Evolutionary conservation across 2,329 filamentous ascomycete genomes (phyloP), one percentile per base, ranked within the genome.

Genomic region (Beauveria medogensis): DNA sequence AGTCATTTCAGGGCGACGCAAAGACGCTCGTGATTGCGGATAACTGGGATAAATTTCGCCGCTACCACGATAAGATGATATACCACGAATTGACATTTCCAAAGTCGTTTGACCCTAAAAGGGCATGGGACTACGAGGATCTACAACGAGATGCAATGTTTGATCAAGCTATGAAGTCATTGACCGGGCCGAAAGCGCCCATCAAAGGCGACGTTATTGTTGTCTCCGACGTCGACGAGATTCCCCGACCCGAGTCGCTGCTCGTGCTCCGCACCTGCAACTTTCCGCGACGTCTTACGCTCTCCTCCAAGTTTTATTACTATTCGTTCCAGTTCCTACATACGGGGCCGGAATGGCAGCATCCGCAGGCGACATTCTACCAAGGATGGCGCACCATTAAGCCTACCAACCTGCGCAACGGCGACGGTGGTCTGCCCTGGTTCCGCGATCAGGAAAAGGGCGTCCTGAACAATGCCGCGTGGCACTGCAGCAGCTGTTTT

Each of bases 401-500:
- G 22, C 84, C 84, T 0, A 76, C 77, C 28, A 77, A 84, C 65
- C 73, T 87, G 55, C 79, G 83, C 26, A 76, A 76, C 64, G 74
- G 77, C 47, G 75, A 79, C 58, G 74, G 75, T 50, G 75, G 75
- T 3, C 52, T 75, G 5, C 72, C 71, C 47, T 68, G 75, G 1
- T 63, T 75, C 1, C 72, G 76, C 37, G 70, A 71, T 41, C 70
- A 72, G 47, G 77, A 82, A 63, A 76, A 75, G 64, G 76, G 71
- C 8, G 73, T 75, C 6, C 63, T 85, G 40, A 69, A 69, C 66
- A 78, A 82, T 65, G 80, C 82, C 0, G 79, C 73, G 0, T 87
- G 84, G 84, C 83, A 87, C 69, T 87, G 84, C 74, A 84, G 80
- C 55, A 81, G 76, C 60, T 87, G 84, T 72, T 85, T 85, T 68